These are phyloP conservation scores for Coemansia sp. DNA, from an alignment of 192 early-diverging fungal species.

Conservation along the genomic window DNA sequence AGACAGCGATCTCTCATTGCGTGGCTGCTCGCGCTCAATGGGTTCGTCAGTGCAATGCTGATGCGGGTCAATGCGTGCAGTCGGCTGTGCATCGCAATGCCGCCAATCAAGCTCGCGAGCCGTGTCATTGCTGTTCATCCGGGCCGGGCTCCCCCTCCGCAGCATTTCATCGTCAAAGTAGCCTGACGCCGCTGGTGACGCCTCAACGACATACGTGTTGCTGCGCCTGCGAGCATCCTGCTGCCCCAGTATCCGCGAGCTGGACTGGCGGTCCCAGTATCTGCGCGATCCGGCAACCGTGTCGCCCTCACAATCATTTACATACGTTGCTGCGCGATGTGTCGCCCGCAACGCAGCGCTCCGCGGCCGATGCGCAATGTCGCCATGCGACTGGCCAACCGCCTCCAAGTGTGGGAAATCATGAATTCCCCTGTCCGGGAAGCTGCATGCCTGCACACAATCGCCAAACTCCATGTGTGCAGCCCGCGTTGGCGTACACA, in stretches of 20 bases:
- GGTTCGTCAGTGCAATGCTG: no score
- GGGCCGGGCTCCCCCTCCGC: neutral
- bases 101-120: neutral
- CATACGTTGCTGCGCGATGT: neutral
- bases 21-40: no score
- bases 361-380: neutral
- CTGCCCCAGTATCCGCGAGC: neutral
- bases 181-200: neutral
- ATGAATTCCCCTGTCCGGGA: neutral
- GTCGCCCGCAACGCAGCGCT: neutral
- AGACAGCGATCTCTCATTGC: neutral
- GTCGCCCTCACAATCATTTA: neutral
- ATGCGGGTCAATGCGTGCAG: no score
- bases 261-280: neutral
- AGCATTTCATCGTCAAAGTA: neutral
- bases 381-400: neutral
- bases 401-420: neutral
- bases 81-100: neutral
- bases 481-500: neutral
- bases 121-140: neutral
- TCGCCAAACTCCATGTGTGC: neutral
- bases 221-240: constrained; percentile 5
- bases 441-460: neutral
- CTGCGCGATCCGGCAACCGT: neutral
- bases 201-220: constrained; percentile 14